Evolutionary conservation across 1,284 basidiomycete species (phyloP).

Genomic region (Puccinia hordei): DNA sequence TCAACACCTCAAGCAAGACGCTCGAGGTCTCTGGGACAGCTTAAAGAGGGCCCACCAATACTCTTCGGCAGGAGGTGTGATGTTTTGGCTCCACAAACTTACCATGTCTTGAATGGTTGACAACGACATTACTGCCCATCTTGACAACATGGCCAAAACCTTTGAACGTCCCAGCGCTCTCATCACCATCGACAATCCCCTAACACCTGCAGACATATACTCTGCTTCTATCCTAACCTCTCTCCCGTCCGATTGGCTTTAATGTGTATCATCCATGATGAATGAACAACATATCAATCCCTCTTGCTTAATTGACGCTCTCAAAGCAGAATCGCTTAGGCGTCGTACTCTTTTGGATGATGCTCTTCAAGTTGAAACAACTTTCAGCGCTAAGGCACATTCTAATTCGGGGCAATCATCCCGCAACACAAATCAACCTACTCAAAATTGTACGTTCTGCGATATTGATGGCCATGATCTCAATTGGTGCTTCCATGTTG

Average conservation of each 20-base stretch:
- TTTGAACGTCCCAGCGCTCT: not conserved
- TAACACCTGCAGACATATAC: not conserved
- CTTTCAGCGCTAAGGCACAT: too few species aligned
- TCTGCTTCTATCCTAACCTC: too few species aligned
- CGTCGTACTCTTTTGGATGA: too few species aligned
- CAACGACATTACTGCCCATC: not conserved
- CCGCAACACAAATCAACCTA: too few species aligned
- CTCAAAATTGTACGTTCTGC: not conserved
- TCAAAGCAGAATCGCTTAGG: not conserved
- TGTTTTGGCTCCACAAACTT: conserved; percentile 1
- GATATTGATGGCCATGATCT: not conserved
- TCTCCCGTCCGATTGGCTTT: too few species aligned
- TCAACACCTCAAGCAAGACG: not conserved
- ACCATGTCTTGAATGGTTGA: not conserved
- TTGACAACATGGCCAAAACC: not conserved
- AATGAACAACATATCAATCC: not conserved
- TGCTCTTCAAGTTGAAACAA: too few species aligned
- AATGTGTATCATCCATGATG: too few species aligned
- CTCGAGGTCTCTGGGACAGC: not conserved
- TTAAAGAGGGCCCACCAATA: conserved; percentile 8
- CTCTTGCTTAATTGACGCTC: not conserved
- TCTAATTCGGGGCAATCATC: too few species aligned
- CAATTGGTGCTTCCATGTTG: not conserved
- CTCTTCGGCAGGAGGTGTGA: not conserved
- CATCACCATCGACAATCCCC: not conserved